Evolutionary conservation across 495 filamentous ascomycete genomes (phyloP).

Genomic region (Letharia columbiana): DNA sequence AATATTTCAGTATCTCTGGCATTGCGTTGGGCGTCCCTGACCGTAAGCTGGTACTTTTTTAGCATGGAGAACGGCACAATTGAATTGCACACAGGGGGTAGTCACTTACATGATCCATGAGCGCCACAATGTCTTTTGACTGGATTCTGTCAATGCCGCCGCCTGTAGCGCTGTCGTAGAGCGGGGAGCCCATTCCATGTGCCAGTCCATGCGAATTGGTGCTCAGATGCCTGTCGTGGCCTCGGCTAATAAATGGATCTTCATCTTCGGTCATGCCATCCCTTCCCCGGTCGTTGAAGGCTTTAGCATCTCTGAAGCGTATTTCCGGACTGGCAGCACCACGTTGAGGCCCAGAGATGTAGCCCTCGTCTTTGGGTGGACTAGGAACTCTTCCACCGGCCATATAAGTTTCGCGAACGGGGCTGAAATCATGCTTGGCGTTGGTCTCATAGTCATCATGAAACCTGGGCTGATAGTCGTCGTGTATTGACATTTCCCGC

Average conservation of each 20-base stretch:
- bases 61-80: conserved; percentile 25
- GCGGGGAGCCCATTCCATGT: conserved; percentile 65
- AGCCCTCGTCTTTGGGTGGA: conserved; percentile 72
- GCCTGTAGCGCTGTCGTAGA: conserved; percentile 88
- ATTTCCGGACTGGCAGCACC: conserved; percentile 51
- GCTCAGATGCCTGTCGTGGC: conserved; percentile 65
- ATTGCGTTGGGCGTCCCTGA: conserved; percentile 93
- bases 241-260: conserved; percentile 43
- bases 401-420: conserved; percentile 29
- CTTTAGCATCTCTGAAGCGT: conserved; percentile 50
- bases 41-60: conserved; percentile 63
- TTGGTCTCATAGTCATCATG: conserved; percentile 30
- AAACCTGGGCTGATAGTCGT: conserved; percentile 31
- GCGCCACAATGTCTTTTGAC: conserved; percentile 90
- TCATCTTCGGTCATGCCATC: conserved; percentile 50
- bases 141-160: conserved; percentile 86
- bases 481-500: conserved; percentile 25
- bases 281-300: conserved; percentile 47
- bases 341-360: conserved; percentile 75
- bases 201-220: conserved; percentile 69
- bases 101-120: conserved; percentile 89
- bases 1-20: conserved; percentile 95
- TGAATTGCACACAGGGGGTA: conserved; percentile 4
- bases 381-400: conserved; percentile 34
- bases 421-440: conserved; percentile 33